Evolutionary conservation across 208 protist species (phyloP), one percentile per base, ranked within the genome.

Genomic region (Leishmania gerbilli): DNA sequence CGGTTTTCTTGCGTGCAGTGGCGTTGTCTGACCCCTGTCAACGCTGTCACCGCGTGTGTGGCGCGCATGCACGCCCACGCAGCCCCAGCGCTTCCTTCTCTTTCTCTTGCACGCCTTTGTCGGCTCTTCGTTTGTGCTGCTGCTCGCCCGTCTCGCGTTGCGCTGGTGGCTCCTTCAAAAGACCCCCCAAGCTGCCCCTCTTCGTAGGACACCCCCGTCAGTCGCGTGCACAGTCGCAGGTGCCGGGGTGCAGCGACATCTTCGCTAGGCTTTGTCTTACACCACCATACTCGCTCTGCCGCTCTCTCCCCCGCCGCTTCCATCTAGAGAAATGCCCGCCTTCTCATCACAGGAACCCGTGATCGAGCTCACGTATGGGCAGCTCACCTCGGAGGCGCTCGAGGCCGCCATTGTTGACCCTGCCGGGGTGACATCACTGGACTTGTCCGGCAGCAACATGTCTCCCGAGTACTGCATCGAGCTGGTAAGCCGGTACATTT

Each of bases 391-490:
- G 11, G 82, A 94, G 49, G 79, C 91, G 15, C 84, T 95, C 37
- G 85, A 71, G 71, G 82, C 87, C 62, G 84, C 83, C 40, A 80
- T 93, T 34, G 76, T 76, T 3, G 81, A 92, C 74, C 87, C 85
- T 27, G 76, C 83, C 34, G 67, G 83, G 13, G 88, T 97, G 40
- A 84, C 75, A 60, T 88, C 86, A 9, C 79, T 97, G 17, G 91
- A 97, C 78, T 78, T 96, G 42, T 95, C 92, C 3, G 94, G 90
- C 53, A 97, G 95, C 84, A 90, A 90, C 78, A 92, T 97, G 62
- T 86, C 87, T 6, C 51, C 83, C 2, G 88, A 94, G 21, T 40
- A 90, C 42, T 89, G 80, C 53, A 87, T 90, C 47, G 81, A 86
- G 58, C 79, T 96, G 45, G 85, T 89, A 15, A 71, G 90, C 31